These are phyloP conservation scores for Dillenia suffruticosa DNA, from an alignment of 164 flowering plant species.

Conservation along the genomic window DNA sequence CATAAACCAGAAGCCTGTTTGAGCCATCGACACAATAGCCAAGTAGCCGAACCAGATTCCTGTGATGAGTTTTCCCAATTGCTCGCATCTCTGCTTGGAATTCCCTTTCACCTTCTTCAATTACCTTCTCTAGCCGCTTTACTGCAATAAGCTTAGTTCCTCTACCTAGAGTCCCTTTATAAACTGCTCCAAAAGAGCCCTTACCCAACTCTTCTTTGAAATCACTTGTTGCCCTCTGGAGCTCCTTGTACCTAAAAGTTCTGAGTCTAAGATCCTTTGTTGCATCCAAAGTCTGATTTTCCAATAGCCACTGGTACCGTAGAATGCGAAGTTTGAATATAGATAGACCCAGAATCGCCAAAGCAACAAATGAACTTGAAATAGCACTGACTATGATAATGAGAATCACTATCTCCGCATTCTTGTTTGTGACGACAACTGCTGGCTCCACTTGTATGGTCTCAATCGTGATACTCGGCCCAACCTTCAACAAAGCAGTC, in stretches of 20 bases:
- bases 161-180: constrained; percentile 12
- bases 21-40: constrained; percentile 25
- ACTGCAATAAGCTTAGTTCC: constrained; percentile 16
- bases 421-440: background rate
- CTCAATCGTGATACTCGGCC: background rate
- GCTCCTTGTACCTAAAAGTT: constrained; percentile 14
- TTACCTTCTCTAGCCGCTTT: constrained; percentile 18
- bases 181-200: constrained; percentile 25
- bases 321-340: background rate
- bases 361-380: constrained; percentile 1
- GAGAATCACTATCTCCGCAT: background rate
- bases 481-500: constrained; percentile 2
- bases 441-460: no score
- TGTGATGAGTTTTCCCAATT: constrained; percentile 26
- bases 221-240: constrained; percentile 11
- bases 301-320: background rate
- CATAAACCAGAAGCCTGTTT: constrained; percentile 30
- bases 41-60: constrained; percentile 22
- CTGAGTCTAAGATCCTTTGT: background rate
- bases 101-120: constrained; percentile 22
- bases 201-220: constrained; percentile 24
- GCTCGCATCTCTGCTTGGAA: constrained; percentile 23
- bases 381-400: constrained; percentile 5
- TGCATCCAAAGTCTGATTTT: background rate
- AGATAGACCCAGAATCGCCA: constrained; percentile 4